Evolutionary conservation across 2,329 filamentous ascomycete species (phyloP), one percentile per base, ranked within the genome.

Genomic region (Aspergillus flavus): DNA sequence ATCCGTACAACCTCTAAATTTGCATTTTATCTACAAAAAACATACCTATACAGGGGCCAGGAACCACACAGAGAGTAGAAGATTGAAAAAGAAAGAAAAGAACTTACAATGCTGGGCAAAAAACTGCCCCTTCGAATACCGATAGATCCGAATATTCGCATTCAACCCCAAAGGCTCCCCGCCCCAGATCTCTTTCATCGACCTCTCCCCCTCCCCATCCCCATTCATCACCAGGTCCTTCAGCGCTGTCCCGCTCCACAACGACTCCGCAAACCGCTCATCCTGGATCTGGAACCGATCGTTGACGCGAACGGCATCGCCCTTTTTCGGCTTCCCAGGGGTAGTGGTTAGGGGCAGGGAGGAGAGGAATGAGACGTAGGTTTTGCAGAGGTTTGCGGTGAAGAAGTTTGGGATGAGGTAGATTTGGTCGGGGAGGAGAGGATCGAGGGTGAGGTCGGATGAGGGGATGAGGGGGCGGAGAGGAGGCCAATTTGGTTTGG

Each of bases 41-140:
- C n/a, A n/a, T 19, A 46, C 14, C 12, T 46, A 46, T 30, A 50
- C 46, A 10, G 26, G 14, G 26, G 16, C 26, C 19, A 26, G 7
- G 30, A 50, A 19, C 23, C 23, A 30, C 46, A 30, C 6, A 46
- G 6, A 30, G 63, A 36, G 65, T 21, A n/a, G 43, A 32, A 41
- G 34, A 6, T 32, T 36, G 21, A 61, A 52, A 61, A 45, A 23
- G 23, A 21, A 63, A 16, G 34, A 48, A 52, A 50, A 32, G n/a
- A 21, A 85, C 90, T 71, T 85, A 94, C 92, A 97, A 76, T 97
- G 94, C 71, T 92, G 90, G 73, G 93, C 93, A 75, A 97, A 97
- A 76, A 94, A 97, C 75, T 97, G 93, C 0, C 92, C 92, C 68
- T 90, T 87, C 1, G 85, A 86, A 77, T 97, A 97, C 26, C 94